These are phyloP conservation scores for Ophiostoma ips DNA, from an alignment of 2,329 filamentous ascomycete genomes.

Conservation along the genomic window DNA sequence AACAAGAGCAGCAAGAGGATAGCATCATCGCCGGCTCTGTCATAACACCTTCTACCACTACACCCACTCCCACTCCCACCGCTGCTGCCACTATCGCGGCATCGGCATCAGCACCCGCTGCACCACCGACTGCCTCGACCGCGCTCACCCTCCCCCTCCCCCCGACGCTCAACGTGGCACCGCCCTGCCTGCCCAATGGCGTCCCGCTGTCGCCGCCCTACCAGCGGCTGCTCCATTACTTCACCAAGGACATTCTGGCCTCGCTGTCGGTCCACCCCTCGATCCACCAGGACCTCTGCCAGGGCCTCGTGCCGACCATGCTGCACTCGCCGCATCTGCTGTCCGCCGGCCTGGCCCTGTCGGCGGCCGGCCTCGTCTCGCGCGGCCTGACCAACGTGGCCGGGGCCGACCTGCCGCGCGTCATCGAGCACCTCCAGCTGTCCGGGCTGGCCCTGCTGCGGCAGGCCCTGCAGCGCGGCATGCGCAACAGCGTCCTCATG, in stretches of 20 bases:
- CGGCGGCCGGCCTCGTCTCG: slow-evolving; percentile 4
- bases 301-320: slow-evolving; percentile 6
- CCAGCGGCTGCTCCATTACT: slow-evolving; percentile 9
- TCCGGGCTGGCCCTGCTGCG: slow-evolving; percentile 7
- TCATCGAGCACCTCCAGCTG: slow-evolving; percentile 8
- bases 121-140: background rate
- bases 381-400: slow-evolving; percentile 7
- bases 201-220: slow-evolving; percentile 6
- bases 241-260: slow-evolving; percentile 7
- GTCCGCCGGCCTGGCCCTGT: slow-evolving; percentile 7
- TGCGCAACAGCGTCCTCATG: slow-evolving; percentile 3
- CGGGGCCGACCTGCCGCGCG: slow-evolving; percentile 3
- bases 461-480: slow-evolving; percentile 1
- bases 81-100: background rate
- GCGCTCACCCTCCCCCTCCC: background rate
- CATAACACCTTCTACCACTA: background rate
- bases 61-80: background rate
- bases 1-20: background rate
- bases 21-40: too few species aligned
- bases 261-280: slow-evolving; percentile 7
- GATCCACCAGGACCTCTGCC: slow-evolving; percentile 9
- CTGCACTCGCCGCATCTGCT: slow-evolving; percentile 7
- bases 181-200: slow-evolving; percentile 6
- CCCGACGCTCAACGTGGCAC: background rate
- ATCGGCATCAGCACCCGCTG: background rate